phyloP scores from a whole-genome alignment of 2,329 filamentous ascomycete species.

The Ambrosiella beaveri region DNA sequence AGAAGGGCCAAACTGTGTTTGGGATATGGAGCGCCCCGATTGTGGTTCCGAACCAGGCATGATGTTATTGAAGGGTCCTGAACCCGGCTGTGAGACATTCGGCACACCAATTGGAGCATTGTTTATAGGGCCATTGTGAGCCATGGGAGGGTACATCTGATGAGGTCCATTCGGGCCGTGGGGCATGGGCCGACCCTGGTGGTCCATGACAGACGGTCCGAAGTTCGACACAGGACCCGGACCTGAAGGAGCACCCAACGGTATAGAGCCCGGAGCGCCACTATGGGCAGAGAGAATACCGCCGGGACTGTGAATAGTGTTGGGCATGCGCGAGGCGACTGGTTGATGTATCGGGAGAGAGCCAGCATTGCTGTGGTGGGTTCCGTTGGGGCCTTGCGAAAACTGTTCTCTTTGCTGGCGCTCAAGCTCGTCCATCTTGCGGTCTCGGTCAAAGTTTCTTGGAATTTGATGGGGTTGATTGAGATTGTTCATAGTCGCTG shows the following conservation, averaged over 20 bases:
- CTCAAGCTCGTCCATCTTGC: constrained; percentile 32
- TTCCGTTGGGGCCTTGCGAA: constrained; percentile 53
- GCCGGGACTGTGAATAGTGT: constrained; percentile 80
- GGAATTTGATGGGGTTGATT: constrained; percentile 24
- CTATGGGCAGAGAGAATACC: constrained; percentile 66
- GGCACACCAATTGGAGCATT: constrained; percentile 36
- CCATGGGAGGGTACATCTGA: constrained; percentile 40
- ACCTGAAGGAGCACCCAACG: constrained; percentile 34
- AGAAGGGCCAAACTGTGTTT: constrained; percentile 11
- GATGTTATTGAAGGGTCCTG: neutral
- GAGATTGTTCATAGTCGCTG: constrained; percentile 29
- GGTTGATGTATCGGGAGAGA: constrained; percentile 89
- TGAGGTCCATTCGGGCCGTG: constrained; percentile 32
- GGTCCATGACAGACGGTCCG: constrained; percentile 32
- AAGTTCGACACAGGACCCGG: constrained; percentile 28
- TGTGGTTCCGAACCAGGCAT: constrained; percentile 20
- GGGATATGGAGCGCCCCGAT: constrained; percentile 9
- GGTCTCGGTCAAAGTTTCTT: constrained; percentile 30
- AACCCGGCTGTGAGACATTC: constrained; percentile 31
- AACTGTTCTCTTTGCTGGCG: constrained; percentile 49
- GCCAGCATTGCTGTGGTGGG: constrained; percentile 73
- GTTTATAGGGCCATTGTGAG: constrained; percentile 33
- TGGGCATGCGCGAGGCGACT: constrained; percentile 63
- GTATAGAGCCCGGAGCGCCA: constrained; percentile 35
- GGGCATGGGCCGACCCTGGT: constrained; percentile 33